phyloP scores from a whole-genome alignment of 257 asterid species.

The Verbena officinalis region DNA sequence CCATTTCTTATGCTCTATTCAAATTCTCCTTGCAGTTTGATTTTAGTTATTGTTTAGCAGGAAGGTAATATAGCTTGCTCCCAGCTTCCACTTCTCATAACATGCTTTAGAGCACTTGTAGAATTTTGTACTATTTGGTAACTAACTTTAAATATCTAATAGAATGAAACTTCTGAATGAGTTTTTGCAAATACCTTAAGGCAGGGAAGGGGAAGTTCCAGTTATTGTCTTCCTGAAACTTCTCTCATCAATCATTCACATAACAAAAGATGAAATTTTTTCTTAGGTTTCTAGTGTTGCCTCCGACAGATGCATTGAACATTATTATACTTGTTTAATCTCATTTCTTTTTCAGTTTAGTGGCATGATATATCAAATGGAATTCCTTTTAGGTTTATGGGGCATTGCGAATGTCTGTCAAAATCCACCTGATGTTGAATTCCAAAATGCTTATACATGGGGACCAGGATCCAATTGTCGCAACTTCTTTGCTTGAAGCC shows the following conservation, averaged over 20 bases:
- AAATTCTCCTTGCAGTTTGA: conserved; percentile 8
- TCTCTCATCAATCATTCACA: conserved; percentile 10
- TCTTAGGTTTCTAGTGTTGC: conserved; percentile 12
- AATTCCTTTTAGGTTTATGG: conserved; percentile 71
- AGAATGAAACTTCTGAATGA: neutral
- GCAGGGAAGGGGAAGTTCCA: conserved; percentile 4
- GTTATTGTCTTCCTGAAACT: neutral
- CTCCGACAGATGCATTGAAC: conserved; percentile 16
- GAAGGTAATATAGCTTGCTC: neutral
- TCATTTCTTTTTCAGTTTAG: conserved; percentile 32
- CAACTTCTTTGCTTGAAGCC: conserved; percentile 87
- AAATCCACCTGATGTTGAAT: conserved; percentile 87
- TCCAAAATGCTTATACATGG: conserved; percentile 78
- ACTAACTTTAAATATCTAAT: neutral
- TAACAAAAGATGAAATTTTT: neutral
- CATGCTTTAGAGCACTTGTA: neutral
- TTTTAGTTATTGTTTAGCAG: conserved; percentile 8
- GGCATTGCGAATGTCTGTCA: conserved; percentile 90
- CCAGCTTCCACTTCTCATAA: conserved; percentile 3
- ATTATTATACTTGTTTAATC: conserved; percentile 17
- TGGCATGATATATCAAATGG: conserved; percentile 34
- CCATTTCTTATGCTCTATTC: conserved; percentile 17
- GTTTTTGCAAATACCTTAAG: conserved; percentile 18
- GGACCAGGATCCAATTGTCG: conserved; percentile 67
- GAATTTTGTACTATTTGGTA: neutral